Conservation (phyloP, 257 asterid genomes). For the Oldenlandia corymbosa region DNA sequence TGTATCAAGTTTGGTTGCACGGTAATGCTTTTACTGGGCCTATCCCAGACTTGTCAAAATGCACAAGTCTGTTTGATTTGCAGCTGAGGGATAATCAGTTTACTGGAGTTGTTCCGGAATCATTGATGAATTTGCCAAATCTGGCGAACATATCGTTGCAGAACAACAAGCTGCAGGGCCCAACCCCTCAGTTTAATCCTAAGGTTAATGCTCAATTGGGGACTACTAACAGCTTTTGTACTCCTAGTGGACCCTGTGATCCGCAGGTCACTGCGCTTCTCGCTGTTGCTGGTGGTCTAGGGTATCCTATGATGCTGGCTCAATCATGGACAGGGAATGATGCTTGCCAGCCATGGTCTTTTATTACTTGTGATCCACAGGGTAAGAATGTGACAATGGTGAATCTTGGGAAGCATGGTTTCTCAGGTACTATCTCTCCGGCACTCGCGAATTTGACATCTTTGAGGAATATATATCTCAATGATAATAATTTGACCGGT, state of each 20-base stretch:
- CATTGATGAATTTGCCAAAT: constrained; percentile 43
- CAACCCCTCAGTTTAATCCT: constrained; percentile 41
- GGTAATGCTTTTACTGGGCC: constrained; percentile 64
- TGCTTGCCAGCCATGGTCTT: constrained; percentile 64
- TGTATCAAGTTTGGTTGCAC: constrained; percentile 77
- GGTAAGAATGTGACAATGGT: constrained; percentile 51
- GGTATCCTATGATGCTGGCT: constrained; percentile 66
- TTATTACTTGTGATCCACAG: constrained; percentile 56
- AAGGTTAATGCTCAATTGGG: constrained; percentile 27
- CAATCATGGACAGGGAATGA: constrained; percentile 74
- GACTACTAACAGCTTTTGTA: constrained; percentile 60
- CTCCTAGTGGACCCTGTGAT: constrained; percentile 70
- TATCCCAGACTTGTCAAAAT: constrained; percentile 74
- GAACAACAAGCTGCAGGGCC: constrained; percentile 79
- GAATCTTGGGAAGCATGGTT: constrained; percentile 44
- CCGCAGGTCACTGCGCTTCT: constrained; percentile 73
- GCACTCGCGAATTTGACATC: constrained; percentile 63
- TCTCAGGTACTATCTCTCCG: constrained; percentile 70
- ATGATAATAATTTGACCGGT: constrained; percentile 69
- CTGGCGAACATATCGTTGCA: constrained; percentile 52
- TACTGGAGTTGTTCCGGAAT: constrained; percentile 64
- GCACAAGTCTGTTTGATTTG: constrained; percentile 58
- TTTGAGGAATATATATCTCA: constrained; percentile 62
- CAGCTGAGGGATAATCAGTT: constrained; percentile 75
- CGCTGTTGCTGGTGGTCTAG: constrained; percentile 64